phyloP scores from a whole-genome alignment of 306 rosid genomes.

The Gleditsia sinensis region DNA sequence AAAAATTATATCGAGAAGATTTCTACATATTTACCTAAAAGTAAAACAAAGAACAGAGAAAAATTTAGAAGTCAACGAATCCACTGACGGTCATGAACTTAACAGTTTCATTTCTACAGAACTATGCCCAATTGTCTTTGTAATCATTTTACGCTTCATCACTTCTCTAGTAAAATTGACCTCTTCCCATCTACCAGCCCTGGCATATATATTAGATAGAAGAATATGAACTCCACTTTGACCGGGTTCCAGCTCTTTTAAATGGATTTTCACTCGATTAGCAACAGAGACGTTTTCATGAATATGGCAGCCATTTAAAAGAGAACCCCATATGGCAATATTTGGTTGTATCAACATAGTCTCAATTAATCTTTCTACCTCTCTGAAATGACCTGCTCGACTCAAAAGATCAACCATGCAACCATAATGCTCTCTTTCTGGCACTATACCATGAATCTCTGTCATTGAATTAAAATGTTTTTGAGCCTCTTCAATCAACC shows the following conservation, averaged over 20 bases:
- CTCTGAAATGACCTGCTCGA: conserved; percentile 64
- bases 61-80: no score
- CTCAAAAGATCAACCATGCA: conserved; percentile 85
- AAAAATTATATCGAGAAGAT: not conserved
- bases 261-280: conserved; percentile 43
- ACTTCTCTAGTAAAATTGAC: conserved; percentile 58
- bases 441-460: conserved; percentile 49
- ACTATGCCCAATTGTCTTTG: conserved; percentile 70
- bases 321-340: conserved; percentile 65
- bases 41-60: no score
- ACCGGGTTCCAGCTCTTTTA: conserved; percentile 52
- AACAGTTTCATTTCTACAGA: conserved; percentile 55
- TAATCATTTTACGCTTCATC: conserved; percentile 50
- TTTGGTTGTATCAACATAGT: conserved; percentile 59
- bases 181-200: conserved; percentile 71
- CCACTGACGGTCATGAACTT: conserved; percentile 33
- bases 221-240: conserved; percentile 68
- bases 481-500: conserved; percentile 65
- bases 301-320: conserved; percentile 79
- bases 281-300: conserved; percentile 68
- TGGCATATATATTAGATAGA: conserved; percentile 77
- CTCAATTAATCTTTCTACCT: conserved; percentile 57
- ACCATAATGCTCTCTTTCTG: conserved; percentile 74
- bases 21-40: not conserved
- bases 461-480: conserved; percentile 61